phyloP scores from a whole-genome alignment of 2,329 filamentous ascomycete species.

The Trichoderma sp. region DNA sequence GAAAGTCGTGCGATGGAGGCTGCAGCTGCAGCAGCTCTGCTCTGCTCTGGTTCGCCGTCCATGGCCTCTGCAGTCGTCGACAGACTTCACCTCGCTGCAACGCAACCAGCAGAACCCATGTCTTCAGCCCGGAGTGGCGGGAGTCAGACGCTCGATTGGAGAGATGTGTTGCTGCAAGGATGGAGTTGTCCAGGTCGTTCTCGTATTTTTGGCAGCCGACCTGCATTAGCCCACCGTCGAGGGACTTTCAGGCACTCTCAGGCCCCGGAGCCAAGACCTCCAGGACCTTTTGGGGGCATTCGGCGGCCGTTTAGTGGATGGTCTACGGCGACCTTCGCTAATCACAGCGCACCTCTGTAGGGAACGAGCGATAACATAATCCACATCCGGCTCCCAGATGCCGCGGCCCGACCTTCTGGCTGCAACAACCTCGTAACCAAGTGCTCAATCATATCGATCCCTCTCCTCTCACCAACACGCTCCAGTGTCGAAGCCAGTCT shows the following conservation, averaged over 20 bases:
- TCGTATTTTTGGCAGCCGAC: slow-evolving; percentile 31
- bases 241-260: background rate
- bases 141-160: slow-evolving; percentile 27
- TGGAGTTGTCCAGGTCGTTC: slow-evolving; percentile 21
- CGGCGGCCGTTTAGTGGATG: background rate
- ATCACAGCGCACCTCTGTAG: background rate
- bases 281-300: background rate
- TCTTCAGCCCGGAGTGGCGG: slow-evolving; percentile 25
- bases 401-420: background rate
- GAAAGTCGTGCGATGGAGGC: slow-evolving; percentile 24
- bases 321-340: background rate
- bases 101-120: background rate
- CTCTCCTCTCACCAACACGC: background rate
- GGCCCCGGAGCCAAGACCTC: slow-evolving; percentile 12
- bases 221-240: slow-evolving; percentile 24
- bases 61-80: slow-evolving; percentile 9
- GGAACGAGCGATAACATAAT: background rate
- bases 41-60: slow-evolving; percentile 17
- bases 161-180: slow-evolving; percentile 18
- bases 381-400: background rate
- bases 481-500: background rate
- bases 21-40: background rate
- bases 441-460: background rate
- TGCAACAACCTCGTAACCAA: background rate
- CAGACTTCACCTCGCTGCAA: background rate